Conservation (phyloP, 2,329 filamentous ascomycete genomes). For the Colletotrichum nymphaeae region DNA sequence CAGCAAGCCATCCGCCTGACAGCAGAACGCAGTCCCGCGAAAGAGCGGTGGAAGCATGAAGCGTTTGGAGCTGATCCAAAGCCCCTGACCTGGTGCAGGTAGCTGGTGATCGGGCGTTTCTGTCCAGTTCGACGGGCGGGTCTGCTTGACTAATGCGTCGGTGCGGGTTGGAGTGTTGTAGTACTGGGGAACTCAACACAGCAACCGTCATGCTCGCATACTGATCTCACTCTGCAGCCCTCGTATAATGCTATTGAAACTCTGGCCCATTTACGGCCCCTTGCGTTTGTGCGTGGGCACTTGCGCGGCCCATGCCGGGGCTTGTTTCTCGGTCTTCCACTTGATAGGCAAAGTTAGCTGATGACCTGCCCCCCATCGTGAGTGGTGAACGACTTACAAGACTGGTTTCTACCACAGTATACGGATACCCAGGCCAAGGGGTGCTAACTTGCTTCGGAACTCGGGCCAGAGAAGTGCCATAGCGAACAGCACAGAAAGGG, state of each 20-base stretch:
- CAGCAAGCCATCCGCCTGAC: neutral
- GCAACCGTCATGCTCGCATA: neutral
- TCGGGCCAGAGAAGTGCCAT: neutral
- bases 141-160: slow-evolving; percentile 28
- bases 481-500: neutral
- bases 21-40: neutral
- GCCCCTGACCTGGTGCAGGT: neutral
- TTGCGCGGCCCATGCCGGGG: neutral
- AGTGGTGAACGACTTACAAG: no score
- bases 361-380: neutral
- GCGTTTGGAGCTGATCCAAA: neutral
- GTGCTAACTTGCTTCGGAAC: neutral
- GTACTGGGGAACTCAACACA: neutral
- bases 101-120: slow-evolving; percentile 27
- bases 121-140: slow-evolving; percentile 34
- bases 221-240: neutral
- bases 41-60: slow-evolving; percentile 26
- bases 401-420: no score
- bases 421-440: no score
- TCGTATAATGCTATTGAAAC: neutral
- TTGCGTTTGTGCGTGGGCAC: neutral
- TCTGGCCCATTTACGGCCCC: neutral
- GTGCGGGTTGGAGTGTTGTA: neutral
- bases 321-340: neutral
- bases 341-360: neutral